Base-by-base conservation (phyloP, 2,329 filamentous ascomycete genomes). In the Colletotrichum chrysophilum region DNA sequence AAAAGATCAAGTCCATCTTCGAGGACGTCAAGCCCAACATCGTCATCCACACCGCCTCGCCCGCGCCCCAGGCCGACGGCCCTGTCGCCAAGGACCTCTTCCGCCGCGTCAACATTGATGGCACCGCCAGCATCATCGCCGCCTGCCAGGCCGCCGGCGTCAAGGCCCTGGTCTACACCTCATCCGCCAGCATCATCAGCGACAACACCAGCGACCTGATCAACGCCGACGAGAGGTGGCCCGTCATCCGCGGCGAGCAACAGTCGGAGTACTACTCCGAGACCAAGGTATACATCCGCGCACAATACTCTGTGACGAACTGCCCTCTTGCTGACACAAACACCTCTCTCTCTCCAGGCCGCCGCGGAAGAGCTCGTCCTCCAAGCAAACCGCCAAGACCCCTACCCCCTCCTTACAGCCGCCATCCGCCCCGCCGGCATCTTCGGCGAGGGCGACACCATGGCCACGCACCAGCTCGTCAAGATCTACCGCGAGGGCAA, bases 21-120 rank as follows among this genome's bases (percentile, higher is more conserved):
- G 84, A 89, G 36, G 87, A 91, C 77, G 88, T 93, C 70, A 91
- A 90, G 80, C 96, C 96, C 24, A 93, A 96, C 82, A 91, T 97
- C 16, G 95, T 99, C 67, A 93, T 98, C 81, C 96, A 99, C 85
- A 98, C 96, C 3, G 97, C 96, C 24, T 95, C 93, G 38, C 94
- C 95, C 52, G 85, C 89, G 28, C 89, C 87, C 75, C 89, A 91
- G 82, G 86, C 90, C 85, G 84, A 84, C 81, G 81, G 88, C 83
- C 43, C 68, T 36, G 85, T 90, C 81, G 85, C 89, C 80, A 88
- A 93, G 78, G 89, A 90, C 21, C 85, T 95, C 43, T 94, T 97
- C 83, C 91, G 91, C 80, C 93, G 93, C 83, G 94, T 98, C 82
- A 99, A 98, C 84, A 93, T 98, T 68, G 93, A 95, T 67, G 96